Evolutionary conservation across 225 moss, liverwort and hornwort genomes (phyloP).

Genomic region (Straminergon stramineum): DNA sequence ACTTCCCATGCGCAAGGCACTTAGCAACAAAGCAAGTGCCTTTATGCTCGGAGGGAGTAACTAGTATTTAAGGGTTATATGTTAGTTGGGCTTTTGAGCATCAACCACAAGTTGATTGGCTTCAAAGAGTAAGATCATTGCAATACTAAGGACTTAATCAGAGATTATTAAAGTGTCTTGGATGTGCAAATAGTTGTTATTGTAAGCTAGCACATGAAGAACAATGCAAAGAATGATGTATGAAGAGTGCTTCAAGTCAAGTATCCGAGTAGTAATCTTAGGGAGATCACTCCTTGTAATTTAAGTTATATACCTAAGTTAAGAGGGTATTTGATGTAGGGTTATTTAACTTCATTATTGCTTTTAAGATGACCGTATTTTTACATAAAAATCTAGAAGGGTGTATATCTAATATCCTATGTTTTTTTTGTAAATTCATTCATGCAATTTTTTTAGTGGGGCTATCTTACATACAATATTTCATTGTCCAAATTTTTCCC

Average conservation of each 20-base stretch:
- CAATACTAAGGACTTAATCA: not conserved
- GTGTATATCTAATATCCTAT: no score
- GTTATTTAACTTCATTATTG: no score
- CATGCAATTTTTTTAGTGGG: no score
- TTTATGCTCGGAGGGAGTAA: not conserved
- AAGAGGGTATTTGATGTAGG: no score
- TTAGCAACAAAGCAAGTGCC: not conserved
- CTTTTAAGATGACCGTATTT: no score
- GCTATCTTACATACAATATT: no score
- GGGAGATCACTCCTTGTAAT: no score
- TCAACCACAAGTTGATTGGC: not conserved
- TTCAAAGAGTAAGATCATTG: fast-evolving
- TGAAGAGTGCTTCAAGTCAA: not conserved
- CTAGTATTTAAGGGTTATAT: not conserved
- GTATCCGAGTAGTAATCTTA: fast-evolving
- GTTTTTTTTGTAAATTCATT: no score
- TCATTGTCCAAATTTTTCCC: no score
- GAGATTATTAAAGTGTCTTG: not conserved
- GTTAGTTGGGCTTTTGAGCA: not conserved
- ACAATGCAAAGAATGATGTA: not conserved
- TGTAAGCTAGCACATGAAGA: fast-evolving
- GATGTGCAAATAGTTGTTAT: not conserved
- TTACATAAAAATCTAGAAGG: no score
- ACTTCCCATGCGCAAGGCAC: not conserved
- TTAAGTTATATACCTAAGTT: no score